Conservation (phyloP, 257 asterid species). For the Solanum tarapatanum region DNA sequence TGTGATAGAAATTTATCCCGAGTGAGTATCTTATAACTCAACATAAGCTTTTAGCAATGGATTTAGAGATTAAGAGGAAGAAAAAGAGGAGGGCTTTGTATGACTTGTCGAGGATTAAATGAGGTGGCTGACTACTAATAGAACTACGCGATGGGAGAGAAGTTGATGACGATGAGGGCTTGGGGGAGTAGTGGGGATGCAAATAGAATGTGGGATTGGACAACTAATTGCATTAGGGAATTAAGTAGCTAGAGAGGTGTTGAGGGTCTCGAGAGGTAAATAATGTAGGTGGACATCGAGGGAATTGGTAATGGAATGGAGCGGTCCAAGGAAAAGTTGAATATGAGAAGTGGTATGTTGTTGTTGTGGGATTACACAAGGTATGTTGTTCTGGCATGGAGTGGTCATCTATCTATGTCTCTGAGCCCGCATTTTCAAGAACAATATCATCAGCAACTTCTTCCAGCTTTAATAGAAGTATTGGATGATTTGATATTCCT, state of each 20-base stretch:
- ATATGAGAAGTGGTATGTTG: background rate
- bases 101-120: background rate
- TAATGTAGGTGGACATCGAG: background rate
- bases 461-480: background rate
- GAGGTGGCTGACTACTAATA: background rate
- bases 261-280: background rate
- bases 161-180: background rate
- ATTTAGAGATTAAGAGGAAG: background rate
- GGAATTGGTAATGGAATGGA: background rate
- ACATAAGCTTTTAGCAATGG: background rate
- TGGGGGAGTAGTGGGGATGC: background rate
- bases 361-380: background rate
- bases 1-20: background rate
- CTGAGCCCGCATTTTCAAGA: background rate
- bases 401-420: background rate
- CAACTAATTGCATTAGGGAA: background rate
- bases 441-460: background rate
- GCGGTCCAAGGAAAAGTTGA: background rate
- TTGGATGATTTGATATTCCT: background rate
- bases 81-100: background rate
- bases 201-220: background rate
- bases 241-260: background rate
- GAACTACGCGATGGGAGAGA: background rate
- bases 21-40: background rate
- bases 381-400: background rate